Base-by-base conservation (phyloP, 305 asterid genomes). In the Solanum hybrid region DNA sequence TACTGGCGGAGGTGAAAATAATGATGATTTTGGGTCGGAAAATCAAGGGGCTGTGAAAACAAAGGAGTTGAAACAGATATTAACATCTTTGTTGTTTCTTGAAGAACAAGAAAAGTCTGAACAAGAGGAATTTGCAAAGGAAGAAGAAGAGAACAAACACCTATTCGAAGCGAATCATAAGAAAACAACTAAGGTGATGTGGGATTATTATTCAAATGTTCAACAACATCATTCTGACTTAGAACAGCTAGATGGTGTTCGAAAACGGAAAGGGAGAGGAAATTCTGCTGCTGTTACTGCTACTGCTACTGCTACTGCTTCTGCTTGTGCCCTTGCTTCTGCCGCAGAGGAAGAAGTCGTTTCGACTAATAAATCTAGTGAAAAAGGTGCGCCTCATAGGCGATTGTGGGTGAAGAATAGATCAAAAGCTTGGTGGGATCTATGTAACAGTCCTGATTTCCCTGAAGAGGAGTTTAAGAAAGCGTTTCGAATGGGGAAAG, bases 341-440 rank as follows among this genome's bases (percentile, higher is more conserved):
- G 92, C 89, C 2, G 93, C 89, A 10, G 93, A 91, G 46, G 90
- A 90, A 11, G 91, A 87, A 72, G 88, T 20, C 1, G 29, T 85
- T 56, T 46, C 91, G 3, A 80, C 5, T n/a, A 90, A 86, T 34
- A 78, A 79, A 51, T 34, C 88, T 34, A 87, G n/a, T n/a, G 93
- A 92, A 14, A 94, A 93, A 84, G 82, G 94, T 69, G 94, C 94
- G 5, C 97, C 95, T 2, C 99, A 94, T 60, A 87, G 98, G 91
- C 92, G 99, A 32, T 90, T 97, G 71, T 97, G 99, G 99, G 99
- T 97, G 85, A 97, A 97, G 90, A 94, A 89, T 42, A 89, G 99
- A 90, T 96, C 99, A 1, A 94, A 91, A 24, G 99, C 96, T 29
- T 97, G 99, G 99, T 97, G 99, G 99, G 98, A 97, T 87, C 97